Base-by-base conservation (phyloP, 257 asterid species). In the Solanum rostratum region DNA sequence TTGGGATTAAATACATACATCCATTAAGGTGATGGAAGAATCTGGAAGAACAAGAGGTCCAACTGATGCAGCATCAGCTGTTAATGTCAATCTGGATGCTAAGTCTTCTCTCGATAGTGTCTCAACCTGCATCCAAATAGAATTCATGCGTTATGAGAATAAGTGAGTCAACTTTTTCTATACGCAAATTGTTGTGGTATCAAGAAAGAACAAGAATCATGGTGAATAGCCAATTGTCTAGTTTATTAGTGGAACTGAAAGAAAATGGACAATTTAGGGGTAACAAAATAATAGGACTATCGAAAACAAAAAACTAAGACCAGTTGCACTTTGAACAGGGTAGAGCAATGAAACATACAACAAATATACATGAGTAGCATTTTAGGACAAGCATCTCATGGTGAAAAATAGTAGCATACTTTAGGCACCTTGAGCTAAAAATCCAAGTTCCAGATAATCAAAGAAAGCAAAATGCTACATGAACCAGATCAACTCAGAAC, bases 11-110 rank as follows among this genome's bases (percentile, higher is more conserved):
- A 52, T 10, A 86, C 93, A 49, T 93, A 97, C 99, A 92, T 97
- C 98, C 93, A 97, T 95, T 89, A 97, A 83, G 13, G 99, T 95
- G 84, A 95, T 89, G 71, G 76, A 89, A 78, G 99, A 89, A 91
- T 97, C 99, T 76, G 97, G 88, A 90, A 97, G 95, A 88, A 89
- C 87, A 90, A 95, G 95, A 79, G 92, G 92, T 81, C 93, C 98
- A 87, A 97, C 96, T 46, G 97, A 90, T 85, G 97, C 96, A 83
- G 92, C 89, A 88, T 93, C 95, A 82, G 87, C 94, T 1, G 96
- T 95, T 89, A 97, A 89, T 82, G 97, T 95, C 90, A 97, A 88
- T 84, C 99, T 92, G 84, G 99, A 93, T 20, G 97, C 98, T 91
- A 97, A 88, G 90, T 97, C 98, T 71, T 97, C 99, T 90, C 88